Evolutionary conservation across 305 asterid genomes (phyloP).

Genomic region (Solanum hybrid): DNA sequence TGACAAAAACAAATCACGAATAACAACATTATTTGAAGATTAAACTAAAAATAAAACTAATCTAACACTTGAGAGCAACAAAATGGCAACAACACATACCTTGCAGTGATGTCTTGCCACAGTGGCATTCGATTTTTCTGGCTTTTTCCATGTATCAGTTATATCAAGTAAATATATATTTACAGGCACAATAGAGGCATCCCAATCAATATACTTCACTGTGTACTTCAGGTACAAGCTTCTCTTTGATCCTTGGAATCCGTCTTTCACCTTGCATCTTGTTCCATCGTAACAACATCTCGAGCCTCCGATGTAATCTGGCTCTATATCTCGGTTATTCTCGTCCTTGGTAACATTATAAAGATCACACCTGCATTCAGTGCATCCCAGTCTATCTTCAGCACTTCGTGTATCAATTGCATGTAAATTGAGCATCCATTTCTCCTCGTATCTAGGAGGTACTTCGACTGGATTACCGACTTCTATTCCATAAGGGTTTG

Average conservation of each 20-base stretch:
- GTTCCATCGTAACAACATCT: slow-evolving; percentile 48
- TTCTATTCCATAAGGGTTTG: slow-evolving; percentile 44
- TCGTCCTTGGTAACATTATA: slow-evolving; percentile 25
- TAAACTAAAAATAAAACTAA: too few relatives aligned
- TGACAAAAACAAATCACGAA: too few relatives aligned
- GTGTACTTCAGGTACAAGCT: slow-evolving; percentile 47
- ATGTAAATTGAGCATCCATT: slow-evolving; percentile 35
- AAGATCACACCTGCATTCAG: slow-evolving; percentile 35
- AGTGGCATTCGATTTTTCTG: too few relatives aligned
- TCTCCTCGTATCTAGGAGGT: slow-evolving; percentile 32
- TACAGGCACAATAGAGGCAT: not conserved
- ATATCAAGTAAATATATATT: too few relatives aligned
- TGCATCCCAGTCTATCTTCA: slow-evolving; percentile 25
- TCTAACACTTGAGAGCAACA: too few relatives aligned
- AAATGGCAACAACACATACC: too few relatives aligned
- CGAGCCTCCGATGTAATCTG: slow-evolving; percentile 51
- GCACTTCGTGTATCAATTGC: slow-evolving; percentile 39
- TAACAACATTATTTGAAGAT: too few relatives aligned
- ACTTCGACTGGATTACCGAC: slow-evolving; percentile 22
- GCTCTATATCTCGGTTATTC: slow-evolving; percentile 17
- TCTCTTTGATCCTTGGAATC: slow-evolving; percentile 27
- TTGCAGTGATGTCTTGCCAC: too few relatives aligned
- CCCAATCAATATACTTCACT: slow-evolving; percentile 53
- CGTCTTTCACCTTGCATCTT: slow-evolving; percentile 43
- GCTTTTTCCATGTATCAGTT: too few relatives aligned